Evolutionary conservation across 2,329 filamentous ascomycete species (phyloP).

Genomic region (Penicillium freii): DNA sequence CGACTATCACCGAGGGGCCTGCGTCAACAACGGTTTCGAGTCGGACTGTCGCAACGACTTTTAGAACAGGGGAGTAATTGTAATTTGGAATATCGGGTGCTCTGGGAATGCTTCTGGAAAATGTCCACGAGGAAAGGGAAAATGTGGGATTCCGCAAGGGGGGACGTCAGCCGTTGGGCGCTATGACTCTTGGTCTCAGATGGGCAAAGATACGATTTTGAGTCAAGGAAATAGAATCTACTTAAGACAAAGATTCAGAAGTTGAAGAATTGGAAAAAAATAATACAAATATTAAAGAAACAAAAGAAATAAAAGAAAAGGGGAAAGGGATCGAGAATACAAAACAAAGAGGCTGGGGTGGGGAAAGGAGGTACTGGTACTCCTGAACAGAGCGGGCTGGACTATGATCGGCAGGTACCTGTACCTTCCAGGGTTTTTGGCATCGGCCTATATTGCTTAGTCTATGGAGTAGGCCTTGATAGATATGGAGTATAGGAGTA

Average conservation of each 20-base stretch:
- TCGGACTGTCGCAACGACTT: background rate
- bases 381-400: background rate
- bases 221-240: background rate
- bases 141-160: constrained; percentile 10
- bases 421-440: background rate
- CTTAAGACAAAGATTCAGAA: background rate
- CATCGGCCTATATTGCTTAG: background rate
- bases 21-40: background rate
- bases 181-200: background rate
- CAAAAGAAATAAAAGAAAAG: background rate
- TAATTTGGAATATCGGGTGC: background rate
- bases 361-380: constrained; percentile 12
- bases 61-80: background rate
- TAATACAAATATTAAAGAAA: background rate
- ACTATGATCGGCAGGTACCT: constrained; percentile 7
- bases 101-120: constrained; percentile 20
- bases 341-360: constrained; percentile 21
- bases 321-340: background rate
- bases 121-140: constrained; percentile 9
- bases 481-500: too few relatives aligned
- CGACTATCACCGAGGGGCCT: background rate
- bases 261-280: background rate
- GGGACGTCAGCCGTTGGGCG: constrained; percentile 6
- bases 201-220: background rate
- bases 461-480: background rate